phyloP scores from a whole-genome alignment of 2,329 filamentous ascomycete genomes.

The Paecilomyces niveus region DNA sequence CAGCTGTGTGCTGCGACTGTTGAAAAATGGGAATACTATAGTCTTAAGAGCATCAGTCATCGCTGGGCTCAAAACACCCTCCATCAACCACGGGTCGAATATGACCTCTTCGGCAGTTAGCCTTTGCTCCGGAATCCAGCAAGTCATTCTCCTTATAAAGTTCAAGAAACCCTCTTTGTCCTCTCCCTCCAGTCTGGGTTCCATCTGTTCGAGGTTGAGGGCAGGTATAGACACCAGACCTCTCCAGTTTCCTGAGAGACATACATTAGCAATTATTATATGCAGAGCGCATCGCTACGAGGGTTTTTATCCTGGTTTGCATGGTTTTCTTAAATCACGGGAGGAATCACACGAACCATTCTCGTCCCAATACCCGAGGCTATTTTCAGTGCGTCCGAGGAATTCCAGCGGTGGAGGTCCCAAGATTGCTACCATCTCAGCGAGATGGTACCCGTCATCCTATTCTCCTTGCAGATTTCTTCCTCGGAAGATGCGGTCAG shows the following conservation, averaged over 20 bases:
- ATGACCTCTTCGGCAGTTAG: constrained; percentile 28
- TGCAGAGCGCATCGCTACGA: no score
- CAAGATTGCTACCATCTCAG: neutral
- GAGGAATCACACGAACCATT: neutral
- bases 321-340: no score
- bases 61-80: constrained; percentile 5
- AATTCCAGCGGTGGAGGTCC: neutral
- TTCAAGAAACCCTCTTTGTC: constrained; percentile 17
- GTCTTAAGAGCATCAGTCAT: no score
- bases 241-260: constrained; percentile 13
- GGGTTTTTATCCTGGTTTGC: no score
- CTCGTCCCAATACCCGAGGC: neutral
- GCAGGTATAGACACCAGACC: constrained; percentile 12
- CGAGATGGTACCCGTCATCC: neutral
- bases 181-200: constrained; percentile 14
- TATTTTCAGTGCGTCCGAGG: neutral
- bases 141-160: constrained; percentile 21
- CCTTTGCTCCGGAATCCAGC: constrained; percentile 18
- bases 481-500: neutral
- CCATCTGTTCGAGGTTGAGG: constrained; percentile 12
- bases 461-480: neutral
- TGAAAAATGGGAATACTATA: no score
- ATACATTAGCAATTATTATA: neutral
- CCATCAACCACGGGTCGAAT: constrained; percentile 31
- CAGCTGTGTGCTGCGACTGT: no score